These are phyloP conservation scores for Fusarium hainanense DNA, from an alignment of 2,329 filamentous ascomycete species.

Conservation along the genomic window DNA sequence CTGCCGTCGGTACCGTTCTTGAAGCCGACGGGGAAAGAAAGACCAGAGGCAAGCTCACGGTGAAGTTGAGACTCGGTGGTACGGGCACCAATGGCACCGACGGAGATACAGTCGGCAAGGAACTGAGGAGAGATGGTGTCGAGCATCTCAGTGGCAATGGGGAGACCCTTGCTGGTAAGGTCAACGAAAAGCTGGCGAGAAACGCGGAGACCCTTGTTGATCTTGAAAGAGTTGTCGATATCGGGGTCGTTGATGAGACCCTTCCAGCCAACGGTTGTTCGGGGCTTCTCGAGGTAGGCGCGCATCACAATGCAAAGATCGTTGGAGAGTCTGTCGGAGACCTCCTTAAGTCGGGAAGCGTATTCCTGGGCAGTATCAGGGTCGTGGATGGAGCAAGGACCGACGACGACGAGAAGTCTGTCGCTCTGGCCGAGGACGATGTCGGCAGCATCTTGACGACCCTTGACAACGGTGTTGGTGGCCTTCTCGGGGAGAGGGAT, in stretches of 20 bases:
- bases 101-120: conserved; percentile 93
- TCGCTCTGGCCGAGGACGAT: conserved; percentile 85
- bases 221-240: conserved; percentile 96
- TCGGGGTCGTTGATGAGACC: conserved; percentile 99
- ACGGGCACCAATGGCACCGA: conserved; percentile 93
- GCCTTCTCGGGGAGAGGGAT: conserved; percentile 76
- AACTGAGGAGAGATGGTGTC: conserved; percentile 99
- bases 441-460: conserved; percentile 73
- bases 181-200: conserved; percentile 95
- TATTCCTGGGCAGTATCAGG: conserved; percentile 90
- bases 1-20: conserved; percentile 99
- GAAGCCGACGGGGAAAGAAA: conserved; percentile 98
- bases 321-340: conserved; percentile 81
- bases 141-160: conserved; percentile 97
- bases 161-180: conserved; percentile 86
- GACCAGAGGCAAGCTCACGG: conserved; percentile 91
- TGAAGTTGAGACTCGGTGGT: conserved; percentile 98
- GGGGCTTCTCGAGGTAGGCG: conserved; percentile 98
- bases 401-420: conserved; percentile 92
- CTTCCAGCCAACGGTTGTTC: conserved; percentile 99
- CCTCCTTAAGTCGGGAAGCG: conserved; percentile 78
- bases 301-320: conserved; percentile 97
- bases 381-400: conserved; percentile 98
- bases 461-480: conserved; percentile 76
- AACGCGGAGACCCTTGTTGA: conserved; percentile 96